Percentiles rank a stretch among this genome's conserved stretches.
phyloP scores from a whole-genome alignment of 2,329 filamentous ascomycete species.

The Beauveria rudraprayagi region DNA sequence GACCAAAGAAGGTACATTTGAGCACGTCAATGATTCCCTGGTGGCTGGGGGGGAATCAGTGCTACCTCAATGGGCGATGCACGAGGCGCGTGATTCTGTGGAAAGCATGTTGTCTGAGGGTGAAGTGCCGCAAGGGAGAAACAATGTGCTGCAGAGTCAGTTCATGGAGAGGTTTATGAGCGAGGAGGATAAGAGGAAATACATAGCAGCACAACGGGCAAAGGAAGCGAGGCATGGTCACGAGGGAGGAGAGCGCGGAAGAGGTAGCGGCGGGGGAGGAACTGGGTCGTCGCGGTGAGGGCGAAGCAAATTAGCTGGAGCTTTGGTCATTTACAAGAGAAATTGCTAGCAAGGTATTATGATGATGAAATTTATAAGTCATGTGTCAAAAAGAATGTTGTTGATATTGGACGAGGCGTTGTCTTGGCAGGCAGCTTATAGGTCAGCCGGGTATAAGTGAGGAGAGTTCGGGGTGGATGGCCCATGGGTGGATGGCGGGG shows the following conservation, averaged over 20 bases:
- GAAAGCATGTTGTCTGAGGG: constrained; percentile 56
- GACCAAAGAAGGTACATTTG: constrained; percentile 60
- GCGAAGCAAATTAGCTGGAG: background rate
- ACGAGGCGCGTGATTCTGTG: constrained; percentile 46
- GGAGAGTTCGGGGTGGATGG: background rate
- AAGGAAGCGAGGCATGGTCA: background rate
- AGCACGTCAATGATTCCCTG: constrained; percentile 54
- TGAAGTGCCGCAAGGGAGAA: constrained; percentile 43
- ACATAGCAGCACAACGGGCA: constrained; percentile 58
- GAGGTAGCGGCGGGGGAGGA: background rate
- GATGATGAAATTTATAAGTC: background rate
- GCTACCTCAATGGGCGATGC: constrained; percentile 10
- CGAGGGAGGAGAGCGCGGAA: background rate
- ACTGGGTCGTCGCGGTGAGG: background rate
- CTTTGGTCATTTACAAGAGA: background rate
- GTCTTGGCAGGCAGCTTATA: constrained; percentile 2
- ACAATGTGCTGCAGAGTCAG: constrained; percentile 51
- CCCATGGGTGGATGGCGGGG: background rate
- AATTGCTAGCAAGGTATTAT: background rate
- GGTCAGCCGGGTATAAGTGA: constrained; percentile 2
- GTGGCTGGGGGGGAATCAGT: constrained; percentile 24
- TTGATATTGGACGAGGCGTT: constrained; percentile 1
- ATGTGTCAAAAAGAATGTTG: background rate
- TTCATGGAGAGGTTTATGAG: constrained; percentile 70
- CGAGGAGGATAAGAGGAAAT: constrained; percentile 67